Evolutionary conservation across 176 grass and related monocot species (phyloP).

Genomic region (Calamus simplicifolius): DNA sequence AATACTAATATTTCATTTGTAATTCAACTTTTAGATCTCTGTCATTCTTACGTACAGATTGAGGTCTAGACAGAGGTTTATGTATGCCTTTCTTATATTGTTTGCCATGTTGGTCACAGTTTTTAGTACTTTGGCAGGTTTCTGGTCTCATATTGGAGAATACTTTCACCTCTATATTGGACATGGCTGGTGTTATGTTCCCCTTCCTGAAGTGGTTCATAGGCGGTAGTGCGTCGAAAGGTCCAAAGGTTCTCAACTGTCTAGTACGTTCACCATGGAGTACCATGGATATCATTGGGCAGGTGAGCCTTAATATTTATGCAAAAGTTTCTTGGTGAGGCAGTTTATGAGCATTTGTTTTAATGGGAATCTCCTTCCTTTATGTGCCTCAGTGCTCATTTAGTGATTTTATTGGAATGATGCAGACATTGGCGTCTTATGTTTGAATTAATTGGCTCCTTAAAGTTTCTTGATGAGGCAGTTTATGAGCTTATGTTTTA

Average conservation of each 20-base stretch:
- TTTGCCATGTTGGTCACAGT: no score
- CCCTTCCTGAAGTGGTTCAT: constrained; percentile 94
- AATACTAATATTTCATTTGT: no score
- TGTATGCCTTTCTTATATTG: no score
- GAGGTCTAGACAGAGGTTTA: no score
- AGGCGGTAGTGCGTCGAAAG: constrained; percentile 74
- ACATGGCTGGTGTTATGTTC: constrained; percentile 95
- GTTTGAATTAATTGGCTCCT: no score
- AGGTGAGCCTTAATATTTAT: constrained; percentile 37
- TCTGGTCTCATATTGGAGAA: constrained; percentile 87
- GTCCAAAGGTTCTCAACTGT: constrained; percentile 83
- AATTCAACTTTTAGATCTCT: no score
- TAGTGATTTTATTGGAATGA: no score
- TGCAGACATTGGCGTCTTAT: no score
- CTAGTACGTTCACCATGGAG: constrained; percentile 91
- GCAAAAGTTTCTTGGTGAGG: no score
- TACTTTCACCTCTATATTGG: constrained; percentile 95
- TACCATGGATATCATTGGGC: constrained; percentile 70
- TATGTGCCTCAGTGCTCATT: no score
- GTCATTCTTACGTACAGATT: no score
- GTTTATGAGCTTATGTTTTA: background rate
- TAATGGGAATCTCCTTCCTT: background rate
- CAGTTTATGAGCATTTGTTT: background rate
- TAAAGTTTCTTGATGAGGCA: no score
- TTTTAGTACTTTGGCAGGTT: constrained; percentile 34